A percentile compares a stretch with the other conserved stretches of the same genome.
These are phyloP conservation scores for Astrothelium macrocarpum DNA, from an alignment of 495 filamentous ascomycete genomes.

Conservation along the genomic window DNA sequence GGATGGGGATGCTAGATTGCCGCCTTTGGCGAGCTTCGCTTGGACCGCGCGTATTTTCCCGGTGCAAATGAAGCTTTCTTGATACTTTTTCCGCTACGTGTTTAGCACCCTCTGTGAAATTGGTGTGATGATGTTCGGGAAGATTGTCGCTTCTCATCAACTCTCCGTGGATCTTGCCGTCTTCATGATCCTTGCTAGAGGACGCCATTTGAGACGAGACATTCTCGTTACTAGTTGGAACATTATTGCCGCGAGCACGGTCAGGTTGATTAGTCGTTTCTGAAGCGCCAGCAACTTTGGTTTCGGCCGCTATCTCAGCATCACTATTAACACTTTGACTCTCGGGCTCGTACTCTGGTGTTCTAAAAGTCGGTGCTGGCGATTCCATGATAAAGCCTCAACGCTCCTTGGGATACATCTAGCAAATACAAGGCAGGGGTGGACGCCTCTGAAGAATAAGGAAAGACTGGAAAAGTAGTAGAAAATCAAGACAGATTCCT, in stretches of 20 bases:
- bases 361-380: neutral
- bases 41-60: neutral
- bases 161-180: neutral
- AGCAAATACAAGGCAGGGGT: neutral
- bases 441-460: neutral
- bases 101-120: neutral
- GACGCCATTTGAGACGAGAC: neutral
- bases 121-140: neutral
- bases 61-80: conserved; percentile 4
- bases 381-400: neutral
- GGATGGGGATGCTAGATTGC: neutral
- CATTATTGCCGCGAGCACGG: neutral
- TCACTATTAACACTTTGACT: neutral
- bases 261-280: neutral
- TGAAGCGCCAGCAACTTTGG: neutral
- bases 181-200: neutral
- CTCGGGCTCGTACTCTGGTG: neutral
- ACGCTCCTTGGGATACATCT: neutral
- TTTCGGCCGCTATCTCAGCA: neutral
- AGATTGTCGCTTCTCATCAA: neutral
- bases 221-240: neutral
- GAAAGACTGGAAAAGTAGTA: neutral
- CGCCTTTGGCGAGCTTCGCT: conserved; percentile 3
- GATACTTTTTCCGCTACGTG: neutral
- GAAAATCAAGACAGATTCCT: neutral